Evolutionary conservation across 495 filamentous ascomycete genomes (phyloP).

Genomic region (Aspergillus sparsus): DNA sequence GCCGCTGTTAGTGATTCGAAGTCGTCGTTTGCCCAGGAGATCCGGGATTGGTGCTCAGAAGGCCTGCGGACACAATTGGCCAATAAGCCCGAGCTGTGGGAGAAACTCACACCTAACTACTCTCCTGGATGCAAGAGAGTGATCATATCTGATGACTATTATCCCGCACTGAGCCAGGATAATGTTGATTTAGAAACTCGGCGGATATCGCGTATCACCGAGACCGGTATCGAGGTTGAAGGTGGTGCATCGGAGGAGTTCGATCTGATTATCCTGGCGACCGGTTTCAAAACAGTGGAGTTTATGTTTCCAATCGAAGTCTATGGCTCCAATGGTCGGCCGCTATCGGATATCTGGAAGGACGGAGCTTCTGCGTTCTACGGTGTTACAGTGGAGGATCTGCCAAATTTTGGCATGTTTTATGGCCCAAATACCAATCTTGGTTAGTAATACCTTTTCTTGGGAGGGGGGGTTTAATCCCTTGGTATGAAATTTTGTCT

Average conservation of each 20-base stretch:
- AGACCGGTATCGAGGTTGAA: conserved; percentile 45
- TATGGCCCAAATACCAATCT: conserved; percentile 62
- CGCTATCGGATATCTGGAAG: conserved; percentile 52
- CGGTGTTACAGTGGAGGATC: conserved; percentile 48
- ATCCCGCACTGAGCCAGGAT: conserved; percentile 42
- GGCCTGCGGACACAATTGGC: conserved; percentile 40
- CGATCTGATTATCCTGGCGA: conserved; percentile 56
- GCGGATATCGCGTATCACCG: conserved; percentile 43
- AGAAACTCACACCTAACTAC: conserved; percentile 52
- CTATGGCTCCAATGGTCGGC: conserved; percentile 41
- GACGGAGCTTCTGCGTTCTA: conserved; percentile 47
- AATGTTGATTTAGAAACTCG: conserved; percentile 54
- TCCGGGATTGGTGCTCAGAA: conserved; percentile 30
- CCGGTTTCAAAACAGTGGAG: conserved; percentile 56
- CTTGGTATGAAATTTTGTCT: not conserved
- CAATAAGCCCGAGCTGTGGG: conserved; percentile 48
- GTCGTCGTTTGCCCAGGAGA: conserved; percentile 34
- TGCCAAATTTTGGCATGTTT: conserved; percentile 61
- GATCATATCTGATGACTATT: conserved; percentile 58
- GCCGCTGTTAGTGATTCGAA: conserved; percentile 37
- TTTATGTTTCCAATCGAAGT: conserved; percentile 58
- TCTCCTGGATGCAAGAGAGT: conserved; percentile 56
- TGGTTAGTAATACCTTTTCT: conserved; percentile 26
- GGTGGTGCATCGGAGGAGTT: conserved; percentile 42
- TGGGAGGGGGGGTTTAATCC: not conserved